A percentile compares a stretch with the other conserved stretches of the same genome.
These are phyloP conservation scores for Mollisiaceae sp. DNA, from an alignment of 2,329 filamentous ascomycete species.

Conservation along the genomic window DNA sequence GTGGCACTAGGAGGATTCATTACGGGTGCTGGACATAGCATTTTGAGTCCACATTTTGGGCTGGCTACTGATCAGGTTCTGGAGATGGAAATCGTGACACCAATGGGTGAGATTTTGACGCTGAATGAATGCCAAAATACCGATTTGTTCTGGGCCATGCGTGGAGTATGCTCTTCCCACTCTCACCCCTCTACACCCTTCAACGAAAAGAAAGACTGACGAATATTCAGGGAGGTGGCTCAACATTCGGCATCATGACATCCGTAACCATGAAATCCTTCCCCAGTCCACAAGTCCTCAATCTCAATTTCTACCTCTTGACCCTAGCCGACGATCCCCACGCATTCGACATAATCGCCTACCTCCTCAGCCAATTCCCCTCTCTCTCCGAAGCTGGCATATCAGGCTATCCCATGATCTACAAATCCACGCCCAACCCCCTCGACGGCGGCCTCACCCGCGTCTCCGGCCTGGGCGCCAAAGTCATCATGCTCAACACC, in stretches of 20 bases:
- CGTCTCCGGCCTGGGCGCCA: constrained; percentile 45
- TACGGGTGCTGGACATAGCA: constrained; percentile 26
- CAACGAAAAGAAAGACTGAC: neutral
- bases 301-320: constrained; percentile 43
- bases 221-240: constrained; percentile 57
- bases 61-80: constrained; percentile 24
- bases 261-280: constrained; percentile 61
- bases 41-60: constrained; percentile 21
- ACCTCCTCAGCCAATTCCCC: constrained; percentile 53
- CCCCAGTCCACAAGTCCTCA: constrained; percentile 42
- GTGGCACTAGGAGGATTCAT: constrained; percentile 23
- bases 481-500: constrained; percentile 41
- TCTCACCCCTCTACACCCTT: neutral
- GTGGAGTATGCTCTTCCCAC: constrained; percentile 15
- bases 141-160: constrained; percentile 28
- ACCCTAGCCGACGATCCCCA: constrained; percentile 42
- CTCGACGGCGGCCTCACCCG: constrained; percentile 35
- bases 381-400: constrained; percentile 55
- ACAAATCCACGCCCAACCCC: constrained; percentile 24
- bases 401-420: constrained; percentile 53
- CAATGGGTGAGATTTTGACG: constrained; percentile 15
- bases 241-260: constrained; percentile 64
- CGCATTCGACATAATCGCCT: constrained; percentile 54
- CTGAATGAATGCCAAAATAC: constrained; percentile 20
- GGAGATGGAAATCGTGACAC: constrained; percentile 22